A percentile compares a stretch with the other conserved stretches of the same genome.
Evolutionary conservation across 345 rosid genomes (phyloP).

Genomic region (Pugionium dolabratum): DNA sequence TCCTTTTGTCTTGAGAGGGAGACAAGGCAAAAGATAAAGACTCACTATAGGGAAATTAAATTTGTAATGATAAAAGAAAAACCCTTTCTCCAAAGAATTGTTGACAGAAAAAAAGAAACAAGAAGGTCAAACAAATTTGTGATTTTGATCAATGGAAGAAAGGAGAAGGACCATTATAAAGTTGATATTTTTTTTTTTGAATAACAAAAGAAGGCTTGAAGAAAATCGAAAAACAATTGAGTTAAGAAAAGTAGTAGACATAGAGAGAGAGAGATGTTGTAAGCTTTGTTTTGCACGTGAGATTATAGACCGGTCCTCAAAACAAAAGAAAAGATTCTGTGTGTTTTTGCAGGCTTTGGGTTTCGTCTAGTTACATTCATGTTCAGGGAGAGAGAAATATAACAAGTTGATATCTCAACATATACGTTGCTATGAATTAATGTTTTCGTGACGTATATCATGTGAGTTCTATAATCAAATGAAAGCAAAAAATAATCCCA

Average conservation of each 20-base stretch:
- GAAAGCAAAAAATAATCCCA: background rate
- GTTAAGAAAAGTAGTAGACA: conserved; percentile 19
- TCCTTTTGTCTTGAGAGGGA: conserved; percentile 43
- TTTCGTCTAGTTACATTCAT: conserved; percentile 44
- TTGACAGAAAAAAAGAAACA: background rate
- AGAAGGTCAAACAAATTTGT: conserved; percentile 27
- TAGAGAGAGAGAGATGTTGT: conserved; percentile 22
- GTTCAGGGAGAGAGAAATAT: conserved; percentile 36
- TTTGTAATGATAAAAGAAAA: conserved; percentile 11
- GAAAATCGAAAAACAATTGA: conserved; percentile 24
- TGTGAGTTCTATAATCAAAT: conserved; percentile 19
- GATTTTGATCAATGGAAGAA: conserved; percentile 34
- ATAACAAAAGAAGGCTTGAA: conserved; percentile 25
- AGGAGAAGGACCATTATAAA: conserved; percentile 29
- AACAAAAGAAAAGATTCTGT: conserved; percentile 45
- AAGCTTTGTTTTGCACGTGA: conserved; percentile 44
- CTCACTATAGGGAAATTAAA: conserved; percentile 26
- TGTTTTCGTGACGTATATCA: conserved; percentile 28
- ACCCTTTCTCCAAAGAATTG: background rate
- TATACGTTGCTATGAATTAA: conserved; percentile 27
- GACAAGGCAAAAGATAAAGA: conserved; percentile 41
- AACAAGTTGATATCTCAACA: conserved; percentile 25
- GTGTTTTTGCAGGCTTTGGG: conserved; percentile 44
- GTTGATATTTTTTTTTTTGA: background rate
- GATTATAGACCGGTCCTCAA: conserved; percentile 44